These are phyloP conservation scores for Hericium alpestre DNA, from an alignment of 768 basidiomycete species.

Conservation along the genomic window DNA sequence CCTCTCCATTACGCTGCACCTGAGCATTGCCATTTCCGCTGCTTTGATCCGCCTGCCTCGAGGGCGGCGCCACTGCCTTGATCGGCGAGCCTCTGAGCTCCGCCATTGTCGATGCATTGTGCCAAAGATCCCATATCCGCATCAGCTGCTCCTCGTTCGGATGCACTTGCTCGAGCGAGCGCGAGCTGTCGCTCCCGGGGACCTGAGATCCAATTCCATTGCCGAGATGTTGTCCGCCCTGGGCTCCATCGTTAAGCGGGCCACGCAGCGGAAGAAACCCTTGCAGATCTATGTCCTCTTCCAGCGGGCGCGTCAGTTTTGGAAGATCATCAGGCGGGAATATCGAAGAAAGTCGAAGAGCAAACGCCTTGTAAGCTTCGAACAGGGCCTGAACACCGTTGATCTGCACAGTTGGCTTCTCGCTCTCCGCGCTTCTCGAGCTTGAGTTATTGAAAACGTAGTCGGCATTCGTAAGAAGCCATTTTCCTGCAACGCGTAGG, in stretches of 20 bases:
- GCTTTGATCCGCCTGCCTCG: not conserved
- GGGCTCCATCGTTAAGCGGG: constrained; percentile 31
- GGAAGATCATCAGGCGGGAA: constrained; percentile 66
- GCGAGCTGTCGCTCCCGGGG: constrained; percentile 2
- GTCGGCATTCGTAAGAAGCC: constrained; percentile 64
- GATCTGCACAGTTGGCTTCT: constrained; percentile 23
- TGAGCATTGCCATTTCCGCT: not conserved
- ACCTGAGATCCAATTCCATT: not conserved
- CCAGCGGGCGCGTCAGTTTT: constrained; percentile 48
- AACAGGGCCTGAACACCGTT: constrained; percentile 49
- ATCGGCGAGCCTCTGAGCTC: constrained; percentile 6
- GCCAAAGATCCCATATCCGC: constrained; percentile 78
- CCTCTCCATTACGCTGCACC: not conserved
- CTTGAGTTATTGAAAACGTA: constrained; percentile 4
- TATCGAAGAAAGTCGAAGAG: constrained; percentile 42
- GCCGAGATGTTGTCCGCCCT: not conserved
- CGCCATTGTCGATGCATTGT: constrained; percentile 52
- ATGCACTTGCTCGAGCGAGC: constrained; percentile 37
- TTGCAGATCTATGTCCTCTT: constrained; percentile 83
- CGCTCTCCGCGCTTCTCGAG: constrained; percentile 5
- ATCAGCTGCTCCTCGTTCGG: constrained; percentile 95
- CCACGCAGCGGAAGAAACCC: constrained; percentile 80
- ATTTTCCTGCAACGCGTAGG: constrained; percentile 79
- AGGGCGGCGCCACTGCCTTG: not conserved
- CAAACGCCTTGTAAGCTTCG: constrained; percentile 58